Evolutionary conservation across 2,329 filamentous ascomycete species (phyloP), one percentile per base, ranked within the genome.

Genomic region (Ascochyta clinopodiicola): DNA sequence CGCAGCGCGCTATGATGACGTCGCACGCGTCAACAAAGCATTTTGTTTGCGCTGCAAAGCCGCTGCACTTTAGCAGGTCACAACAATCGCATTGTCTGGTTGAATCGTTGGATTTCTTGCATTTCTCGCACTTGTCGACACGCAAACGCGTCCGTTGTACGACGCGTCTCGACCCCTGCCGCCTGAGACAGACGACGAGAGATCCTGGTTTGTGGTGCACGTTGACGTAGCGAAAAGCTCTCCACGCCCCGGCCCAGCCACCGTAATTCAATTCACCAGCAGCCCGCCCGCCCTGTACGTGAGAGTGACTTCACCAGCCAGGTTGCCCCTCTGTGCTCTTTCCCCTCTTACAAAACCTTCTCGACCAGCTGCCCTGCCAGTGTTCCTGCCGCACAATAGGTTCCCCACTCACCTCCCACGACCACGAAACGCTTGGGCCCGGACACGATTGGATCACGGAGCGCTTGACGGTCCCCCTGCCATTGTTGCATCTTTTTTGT

Each of bases 121-220:
- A 17, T 2, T 17, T 17, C 17, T 17, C 17, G 7, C 6, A n/a
- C 13, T 4, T 19, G 3, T 37, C 24, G 35, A 44, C 46, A 25
- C 46, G 43, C 34, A 43, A 34, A 46, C 46, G 46, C 52, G 52
- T 46, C 32, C 31, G 27, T 9, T 42, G 43, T 51, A 17, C 24
- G 52, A 56, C 52, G 52, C 52, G 52, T 56, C 46, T 32, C n/a
- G 46, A 47, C 46, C 52, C 52, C 52, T 56, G 52, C 52, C 32
- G 52, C 52, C 32, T 21, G 29, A 36, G 42, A 32, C 17, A 44
- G 47, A 49, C 17, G 17, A 17, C 17, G 35, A 34, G 44, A 51
- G 25, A 57, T 49, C 44, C 54, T 42, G 44, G 48, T 57, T 57
- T 40, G 32, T 50, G 39, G 45, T 50, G 45, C 39, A 39, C 32